Conservation (phyloP, 2,329 filamentous ascomycete genomes). For the Colletotrichum endophyticum region DNA sequence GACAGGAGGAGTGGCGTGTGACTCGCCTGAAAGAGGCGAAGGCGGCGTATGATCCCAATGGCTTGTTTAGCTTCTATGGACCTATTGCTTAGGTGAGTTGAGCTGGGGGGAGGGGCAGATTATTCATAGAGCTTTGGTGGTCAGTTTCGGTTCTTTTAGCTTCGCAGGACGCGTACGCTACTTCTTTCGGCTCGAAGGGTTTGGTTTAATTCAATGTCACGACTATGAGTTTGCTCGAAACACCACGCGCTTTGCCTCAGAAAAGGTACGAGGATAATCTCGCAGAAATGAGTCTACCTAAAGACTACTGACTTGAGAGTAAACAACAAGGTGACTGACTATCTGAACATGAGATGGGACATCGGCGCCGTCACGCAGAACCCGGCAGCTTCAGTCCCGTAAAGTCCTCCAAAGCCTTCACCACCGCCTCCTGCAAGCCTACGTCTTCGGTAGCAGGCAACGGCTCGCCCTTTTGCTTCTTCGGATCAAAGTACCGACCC, state of each 20-base stretch:
- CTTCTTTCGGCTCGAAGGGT: not conserved
- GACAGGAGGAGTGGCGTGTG: constrained; percentile 53
- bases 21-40: constrained; percentile 49
- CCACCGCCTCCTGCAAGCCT: constrained; percentile 21
- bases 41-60: constrained; percentile 49
- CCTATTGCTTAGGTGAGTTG: constrained; percentile 31
- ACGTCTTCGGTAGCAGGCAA: constrained; percentile 9
- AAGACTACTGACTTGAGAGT: not conserved
- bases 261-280: not conserved
- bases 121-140: not conserved
- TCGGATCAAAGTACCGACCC: constrained; percentile 25
- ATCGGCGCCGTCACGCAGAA: not conserved
- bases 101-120: not conserved
- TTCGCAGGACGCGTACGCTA: not conserved
- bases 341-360: not conserved
- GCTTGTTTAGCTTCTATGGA: constrained; percentile 47
- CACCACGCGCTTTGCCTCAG: not conserved
- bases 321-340: not conserved
- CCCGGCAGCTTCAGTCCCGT: constrained; percentile 17
- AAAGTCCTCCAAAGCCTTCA: constrained; percentile 21
- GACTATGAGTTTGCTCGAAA: not conserved
- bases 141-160: not conserved
- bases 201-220: not conserved
- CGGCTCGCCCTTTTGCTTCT: constrained; percentile 19
- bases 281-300: not conserved